Conservation (phyloP, 2,329 filamentous ascomycete species). For the Keithomyces neogunnii region DNA sequence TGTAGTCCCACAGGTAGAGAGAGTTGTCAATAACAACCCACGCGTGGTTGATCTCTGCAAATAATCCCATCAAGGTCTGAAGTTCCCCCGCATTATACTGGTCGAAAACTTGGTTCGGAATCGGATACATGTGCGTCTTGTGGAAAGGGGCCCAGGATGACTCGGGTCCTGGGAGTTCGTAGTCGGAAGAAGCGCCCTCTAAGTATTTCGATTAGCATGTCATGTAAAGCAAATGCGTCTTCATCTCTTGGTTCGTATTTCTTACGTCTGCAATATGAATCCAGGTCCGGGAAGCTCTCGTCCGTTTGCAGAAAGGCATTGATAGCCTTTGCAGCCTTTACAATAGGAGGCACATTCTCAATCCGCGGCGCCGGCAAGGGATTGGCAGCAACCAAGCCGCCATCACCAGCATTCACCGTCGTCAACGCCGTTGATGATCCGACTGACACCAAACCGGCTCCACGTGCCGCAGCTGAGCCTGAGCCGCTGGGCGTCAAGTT, state of each 20-base stretch:
- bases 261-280: constrained; percentile 83
- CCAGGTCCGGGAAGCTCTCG: constrained; percentile 76
- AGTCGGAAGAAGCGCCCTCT: constrained; percentile 89
- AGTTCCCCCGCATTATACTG: constrained; percentile 85
- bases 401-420: constrained; percentile 17
- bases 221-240: background rate
- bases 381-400: constrained; percentile 21
- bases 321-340: constrained; percentile 75
- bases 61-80: constrained; percentile 88
- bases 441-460: background rate
- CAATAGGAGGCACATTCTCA: constrained; percentile 54
- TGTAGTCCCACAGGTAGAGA: constrained; percentile 97
- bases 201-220: constrained; percentile 17
- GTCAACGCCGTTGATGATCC: constrained; percentile 12
- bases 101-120: constrained; percentile 86
- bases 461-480: background rate
- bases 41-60: constrained; percentile 88
- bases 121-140: constrained; percentile 75
- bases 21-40: constrained; percentile 96
- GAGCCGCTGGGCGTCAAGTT: constrained; percentile 10
- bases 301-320: constrained; percentile 71
- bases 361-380: constrained; percentile 35
- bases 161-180: constrained; percentile 64
- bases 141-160: constrained; percentile 83
- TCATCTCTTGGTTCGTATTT: constrained; percentile 12